Base-by-base conservation (phyloP, 352 stramenopile species). In the Globisporangium abappressorium region DNA sequence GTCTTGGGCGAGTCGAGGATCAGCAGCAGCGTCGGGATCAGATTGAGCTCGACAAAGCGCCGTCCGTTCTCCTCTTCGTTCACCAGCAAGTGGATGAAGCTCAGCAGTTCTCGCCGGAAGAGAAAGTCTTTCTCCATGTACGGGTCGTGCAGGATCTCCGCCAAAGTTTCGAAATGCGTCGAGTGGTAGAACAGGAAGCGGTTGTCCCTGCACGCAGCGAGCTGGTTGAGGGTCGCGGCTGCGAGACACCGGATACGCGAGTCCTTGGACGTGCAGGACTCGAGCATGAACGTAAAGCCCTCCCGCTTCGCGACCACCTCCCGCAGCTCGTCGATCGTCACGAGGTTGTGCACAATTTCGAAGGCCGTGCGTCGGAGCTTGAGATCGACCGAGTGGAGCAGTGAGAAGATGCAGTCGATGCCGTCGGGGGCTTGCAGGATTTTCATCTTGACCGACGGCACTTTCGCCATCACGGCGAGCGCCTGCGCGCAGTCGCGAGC, bases 281-380 rank as follows among this genome's bases (percentile, higher is more conserved):
- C 74, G 47, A 94, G 58, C 69, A 96, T 79, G 60, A 84, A 85
- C 26, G 77, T 63, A 57, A 94, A 90, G 5, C 85, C 86, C 63
- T 91, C 85, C 26, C 76, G 76, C 59, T 84, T 87, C 5, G 84
- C 86, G 5, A 94, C 70, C 1, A 75, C 76, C n/a, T 85, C 79
- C 2, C 80, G 76, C 22, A 87, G 79, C 34, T 92, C 86, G 22
- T 88, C 78, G 20, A 80, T 76, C 20, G 73, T 78, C 30, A 90
- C 75, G n/a, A 94, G 65, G 46, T 82, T 87, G 33, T 74, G 73
- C 2, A 94, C 64, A 14, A 94, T 61, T 18, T 90, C 78, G 24
- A 93, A 88, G 2, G 79, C 83, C 6, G 72, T 74, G 12, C 80
- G 67, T 3, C 79, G 81, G 4, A 93, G 62, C 30, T 84, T 82